Conservation (phyloP, 2,329 filamentous ascomycete genomes). For the Aulographum hederae region DNA sequence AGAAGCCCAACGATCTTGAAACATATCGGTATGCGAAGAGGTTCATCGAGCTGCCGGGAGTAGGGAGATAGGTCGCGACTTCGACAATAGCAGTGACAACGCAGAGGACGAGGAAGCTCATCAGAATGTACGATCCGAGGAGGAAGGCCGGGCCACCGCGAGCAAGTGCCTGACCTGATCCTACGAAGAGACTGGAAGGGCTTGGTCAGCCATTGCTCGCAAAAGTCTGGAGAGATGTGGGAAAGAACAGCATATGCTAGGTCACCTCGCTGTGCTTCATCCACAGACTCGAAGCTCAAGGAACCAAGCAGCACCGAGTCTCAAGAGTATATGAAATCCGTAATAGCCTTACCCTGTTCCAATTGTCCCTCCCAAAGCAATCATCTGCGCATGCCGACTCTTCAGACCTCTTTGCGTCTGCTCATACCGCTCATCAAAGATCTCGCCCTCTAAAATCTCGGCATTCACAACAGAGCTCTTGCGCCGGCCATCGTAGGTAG, state of each 20-base stretch:
- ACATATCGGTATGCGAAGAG: conserved; percentile 29
- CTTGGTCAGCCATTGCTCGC: not conserved
- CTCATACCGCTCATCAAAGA: conserved; percentile 16
- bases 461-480: conserved; percentile 5
- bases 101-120: conserved; percentile 25
- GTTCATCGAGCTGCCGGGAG: conserved; percentile 33
- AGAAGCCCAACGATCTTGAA: conserved; percentile 24
- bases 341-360: conserved; percentile 10
- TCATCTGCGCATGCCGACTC: conserved; percentile 16
- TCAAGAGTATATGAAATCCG: no score
- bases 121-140: conserved; percentile 24
- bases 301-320: no score
- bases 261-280: no score
- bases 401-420: conserved; percentile 17
- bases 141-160: conserved; percentile 23
- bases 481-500: not conserved
- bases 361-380: conserved; percentile 16
- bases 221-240: not conserved
- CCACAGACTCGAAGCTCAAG: no score
- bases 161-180: conserved; percentile 18
- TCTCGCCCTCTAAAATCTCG: conserved; percentile 12
- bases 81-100: conserved; percentile 30
- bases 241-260: no score
- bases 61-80: conserved; percentile 43
- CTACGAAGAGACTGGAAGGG: conserved; percentile 19